phyloP scores from a whole-genome alignment of 352 stramenopile genomes.

The Phytophthora citrophthora region DNA sequence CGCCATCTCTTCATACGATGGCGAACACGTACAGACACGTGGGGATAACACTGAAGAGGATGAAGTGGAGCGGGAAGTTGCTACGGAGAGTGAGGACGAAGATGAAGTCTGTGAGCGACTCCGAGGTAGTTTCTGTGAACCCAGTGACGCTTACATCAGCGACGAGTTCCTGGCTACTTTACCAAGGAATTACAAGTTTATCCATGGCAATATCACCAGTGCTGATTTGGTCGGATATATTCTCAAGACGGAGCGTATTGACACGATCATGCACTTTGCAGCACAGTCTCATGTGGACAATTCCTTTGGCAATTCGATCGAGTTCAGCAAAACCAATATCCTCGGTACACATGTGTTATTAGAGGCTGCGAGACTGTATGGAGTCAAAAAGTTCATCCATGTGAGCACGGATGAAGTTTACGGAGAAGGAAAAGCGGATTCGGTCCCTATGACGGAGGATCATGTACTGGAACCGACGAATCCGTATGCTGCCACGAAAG shows the following conservation, averaged over 20 bases:
- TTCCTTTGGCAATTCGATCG: constrained; percentile 98
- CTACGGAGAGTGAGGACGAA: constrained; percentile 30
- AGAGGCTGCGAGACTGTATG: constrained; percentile 93
- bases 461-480: constrained; percentile 97
- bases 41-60: constrained; percentile 18
- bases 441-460: constrained; percentile 94
- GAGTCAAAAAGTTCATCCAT: constrained; percentile 96
- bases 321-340: constrained; percentile 99
- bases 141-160: constrained; percentile 36
- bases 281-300: constrained; percentile 98
- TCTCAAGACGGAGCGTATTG: constrained; percentile 94
- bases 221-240: constrained; percentile 96
- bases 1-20: constrained; percentile 40
- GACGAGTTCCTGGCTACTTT: constrained; percentile 34
- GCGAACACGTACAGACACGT: constrained; percentile 1
- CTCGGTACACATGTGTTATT: constrained; percentile 98
- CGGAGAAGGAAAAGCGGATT: constrained; percentile 93
- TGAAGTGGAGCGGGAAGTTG: constrained; percentile 28
- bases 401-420: constrained; percentile 99
- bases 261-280: constrained; percentile 99
- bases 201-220: constrained; percentile 96
- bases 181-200: constrained; percentile 94
- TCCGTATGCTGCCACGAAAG: constrained; percentile 98
- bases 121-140: constrained; percentile 67
- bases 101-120: constrained; percentile 48